Percentiles rank a stretch among this genome's conserved stretches.
Conservation (phyloP, 148 eudicot genomes). For the Silene latifolia region DNA sequence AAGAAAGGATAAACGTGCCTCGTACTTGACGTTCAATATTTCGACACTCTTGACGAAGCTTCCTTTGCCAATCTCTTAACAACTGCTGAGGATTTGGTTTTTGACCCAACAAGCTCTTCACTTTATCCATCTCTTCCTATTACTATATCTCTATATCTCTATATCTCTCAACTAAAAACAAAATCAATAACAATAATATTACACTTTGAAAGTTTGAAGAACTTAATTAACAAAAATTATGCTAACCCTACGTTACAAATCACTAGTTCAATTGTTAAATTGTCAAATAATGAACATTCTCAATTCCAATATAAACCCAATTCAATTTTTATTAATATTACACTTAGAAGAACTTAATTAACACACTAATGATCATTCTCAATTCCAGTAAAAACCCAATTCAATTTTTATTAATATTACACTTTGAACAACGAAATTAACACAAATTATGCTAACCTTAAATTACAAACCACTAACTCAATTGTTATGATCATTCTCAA, state of each 20-base stretch:
- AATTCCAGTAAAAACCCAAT: neutral
- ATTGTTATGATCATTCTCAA: neutral
- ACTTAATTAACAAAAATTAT: neutral
- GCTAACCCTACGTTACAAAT: neutral
- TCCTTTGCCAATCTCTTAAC: slow-evolving; percentile 88
- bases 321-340: neutral
- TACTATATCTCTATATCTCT: neutral
- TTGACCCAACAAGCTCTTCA: slow-evolving; percentile 62
- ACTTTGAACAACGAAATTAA: slow-evolving; percentile 5
- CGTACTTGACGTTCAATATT: slow-evolving; percentile 91
- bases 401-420: neutral
- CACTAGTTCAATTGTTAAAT: neutral
- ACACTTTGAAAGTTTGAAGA: neutral
- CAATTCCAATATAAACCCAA: neutral
- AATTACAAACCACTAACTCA: neutral
- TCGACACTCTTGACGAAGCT: slow-evolving; percentile 84
- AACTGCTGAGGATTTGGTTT: slow-evolving; percentile 74
- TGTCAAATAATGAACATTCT: neutral
- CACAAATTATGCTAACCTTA: neutral
- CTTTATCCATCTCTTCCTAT: slow-evolving; percentile 34
- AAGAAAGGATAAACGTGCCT: slow-evolving; percentile 30
- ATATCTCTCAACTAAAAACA: slow-evolving; percentile 11
- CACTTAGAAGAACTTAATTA: neutral
- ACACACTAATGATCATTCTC: neutral
- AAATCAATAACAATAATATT: neutral